These are phyloP conservation scores for Penicillium sp. DNA, from an alignment of 2,329 filamentous ascomycete species.

Conservation along the genomic window DNA sequence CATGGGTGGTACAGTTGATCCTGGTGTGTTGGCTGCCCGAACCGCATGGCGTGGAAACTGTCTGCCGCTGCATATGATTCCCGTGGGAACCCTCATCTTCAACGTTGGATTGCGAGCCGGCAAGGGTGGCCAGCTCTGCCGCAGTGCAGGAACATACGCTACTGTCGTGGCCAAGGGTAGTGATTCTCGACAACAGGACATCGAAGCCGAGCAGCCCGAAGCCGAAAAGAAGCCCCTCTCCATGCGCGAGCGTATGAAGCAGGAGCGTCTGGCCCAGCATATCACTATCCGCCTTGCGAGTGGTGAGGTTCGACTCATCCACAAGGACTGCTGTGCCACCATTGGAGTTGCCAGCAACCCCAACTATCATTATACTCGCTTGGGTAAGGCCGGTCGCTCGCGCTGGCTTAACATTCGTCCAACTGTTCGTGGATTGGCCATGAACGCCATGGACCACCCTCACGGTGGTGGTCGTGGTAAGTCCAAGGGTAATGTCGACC, in stretches of 20 bases:
- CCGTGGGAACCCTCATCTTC: constrained; percentile 88
- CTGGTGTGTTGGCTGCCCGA: constrained; percentile 91
- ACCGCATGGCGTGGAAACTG: constrained; percentile 95
- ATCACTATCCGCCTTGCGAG: constrained; percentile 87
- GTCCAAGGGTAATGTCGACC: constrained; percentile 95
- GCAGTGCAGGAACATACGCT: constrained; percentile 90
- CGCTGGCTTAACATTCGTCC: constrained; percentile 93
- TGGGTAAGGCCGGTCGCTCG: constrained; percentile 92
- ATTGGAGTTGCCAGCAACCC: constrained; percentile 93
- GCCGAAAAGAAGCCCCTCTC: constrained; percentile 34
- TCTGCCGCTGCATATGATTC: constrained; percentile 91
- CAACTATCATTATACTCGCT: constrained; percentile 82
- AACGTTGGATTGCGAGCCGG: constrained; percentile 76
- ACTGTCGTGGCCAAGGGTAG: constrained; percentile 84
- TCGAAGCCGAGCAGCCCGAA: constrained; percentile 53
- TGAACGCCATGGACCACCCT: constrained; percentile 98
- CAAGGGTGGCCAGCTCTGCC: constrained; percentile 83
- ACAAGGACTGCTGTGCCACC: constrained; percentile 90
- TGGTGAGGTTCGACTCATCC: constrained; percentile 85
- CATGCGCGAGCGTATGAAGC: constrained; percentile 40
- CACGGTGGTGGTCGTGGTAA: constrained; percentile 99
- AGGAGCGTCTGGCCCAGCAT: constrained; percentile 68
- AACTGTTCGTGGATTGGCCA: constrained; percentile 94
- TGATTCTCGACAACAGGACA: constrained; percentile 54
- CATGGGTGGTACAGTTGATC: constrained; percentile 92